Base-by-base conservation (phyloP, 305 asterid species). In the Fraxinus albicans region DNA sequence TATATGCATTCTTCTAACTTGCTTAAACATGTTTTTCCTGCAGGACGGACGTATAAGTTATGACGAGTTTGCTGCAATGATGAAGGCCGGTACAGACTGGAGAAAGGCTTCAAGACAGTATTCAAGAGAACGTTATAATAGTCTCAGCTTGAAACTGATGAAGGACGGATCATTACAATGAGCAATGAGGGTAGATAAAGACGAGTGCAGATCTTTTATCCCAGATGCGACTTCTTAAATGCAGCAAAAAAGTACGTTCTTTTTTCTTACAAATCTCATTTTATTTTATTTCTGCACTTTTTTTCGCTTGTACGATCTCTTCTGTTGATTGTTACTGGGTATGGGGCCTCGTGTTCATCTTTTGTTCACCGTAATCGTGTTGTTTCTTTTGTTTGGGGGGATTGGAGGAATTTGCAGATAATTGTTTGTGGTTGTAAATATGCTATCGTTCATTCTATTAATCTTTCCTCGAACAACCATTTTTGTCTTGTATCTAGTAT, bases 11-110 rank as follows among this genome's bases (percentile, higher is more conserved):
- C 55, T 19, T 60, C 70, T 60, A 8, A 60, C 38, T 69, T 69
- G 75, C 38, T 69, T 69, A 69, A 38, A 27, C 44, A 29, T 12
- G 17, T 78, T 31, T 7, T 29, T 27, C 29, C 15, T 82, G 85
- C 90, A 91, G 95, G 95, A 91, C 23, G 95, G 95, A n/a, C 88
- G 90, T 1, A 91, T 91, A 79, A 91, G 95, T 63, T 90, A 88
- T 5, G 95, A 91, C 2, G 95, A 91, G 77, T 91, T 91, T 50
- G 85, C 90, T 76, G 83, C 89, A 2, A 91, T 91, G 95, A 91
- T 91, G 95, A 91, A 91, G 79, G 83, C 95, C 0, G 95, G 93
- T n/a, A 91, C 93, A 4, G 95, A 91, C 60, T 90, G 95, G 95
- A 91, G 95, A 83, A 91, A 91, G 88, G 95, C 95, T 0, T 91